Conservation (phyloP, 768 basidiomycete genomes). For the Russula vinacea region DNA sequence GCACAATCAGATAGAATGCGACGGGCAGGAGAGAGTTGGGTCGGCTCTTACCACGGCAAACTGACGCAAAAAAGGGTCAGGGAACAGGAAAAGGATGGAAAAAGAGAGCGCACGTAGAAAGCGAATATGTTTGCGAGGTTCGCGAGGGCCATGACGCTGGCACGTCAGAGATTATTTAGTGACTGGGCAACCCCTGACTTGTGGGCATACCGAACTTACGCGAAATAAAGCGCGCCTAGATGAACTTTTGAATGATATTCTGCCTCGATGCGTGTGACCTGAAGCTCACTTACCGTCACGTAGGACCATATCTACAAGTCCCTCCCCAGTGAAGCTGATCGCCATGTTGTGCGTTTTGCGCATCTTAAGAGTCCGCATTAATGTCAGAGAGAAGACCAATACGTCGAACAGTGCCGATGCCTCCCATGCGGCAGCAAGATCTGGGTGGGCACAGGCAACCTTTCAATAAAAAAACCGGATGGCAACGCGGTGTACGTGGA, state of each 20-base stretch:
- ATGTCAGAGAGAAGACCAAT: constrained; percentile 46
- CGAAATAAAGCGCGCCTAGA: constrained; percentile 54
- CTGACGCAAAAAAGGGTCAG: constrained; percentile 12
- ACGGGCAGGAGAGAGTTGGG: neutral
- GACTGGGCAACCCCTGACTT: neutral
- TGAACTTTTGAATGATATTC: neutral
- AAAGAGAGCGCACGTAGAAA: constrained; percentile 36
- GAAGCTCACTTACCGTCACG: constrained; percentile 46
- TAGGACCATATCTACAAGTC: constrained; percentile 44
- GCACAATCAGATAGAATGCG: constrained; percentile 31
- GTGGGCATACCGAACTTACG: constrained; percentile 38
- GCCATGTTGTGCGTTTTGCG: constrained; percentile 35
- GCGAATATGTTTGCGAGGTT: constrained; percentile 50
- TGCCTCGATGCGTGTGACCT: neutral
- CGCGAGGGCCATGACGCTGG: constrained; percentile 51
- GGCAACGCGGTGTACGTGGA: neutral
- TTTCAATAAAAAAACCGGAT: neutral
- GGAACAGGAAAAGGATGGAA: neutral
- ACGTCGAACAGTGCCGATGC: constrained; percentile 50
- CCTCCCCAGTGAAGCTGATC: constrained; percentile 32
- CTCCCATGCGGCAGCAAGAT: constrained; percentile 45
- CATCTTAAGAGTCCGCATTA: constrained; percentile 43
- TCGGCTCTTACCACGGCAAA: constrained; percentile 30
- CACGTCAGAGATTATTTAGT: constrained; percentile 9
- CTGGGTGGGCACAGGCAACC: constrained; percentile 30